These are phyloP conservation scores for Endogone sp. DNA, from an alignment of 192 early-diverging fungal genomes.

Conservation along the genomic window DNA sequence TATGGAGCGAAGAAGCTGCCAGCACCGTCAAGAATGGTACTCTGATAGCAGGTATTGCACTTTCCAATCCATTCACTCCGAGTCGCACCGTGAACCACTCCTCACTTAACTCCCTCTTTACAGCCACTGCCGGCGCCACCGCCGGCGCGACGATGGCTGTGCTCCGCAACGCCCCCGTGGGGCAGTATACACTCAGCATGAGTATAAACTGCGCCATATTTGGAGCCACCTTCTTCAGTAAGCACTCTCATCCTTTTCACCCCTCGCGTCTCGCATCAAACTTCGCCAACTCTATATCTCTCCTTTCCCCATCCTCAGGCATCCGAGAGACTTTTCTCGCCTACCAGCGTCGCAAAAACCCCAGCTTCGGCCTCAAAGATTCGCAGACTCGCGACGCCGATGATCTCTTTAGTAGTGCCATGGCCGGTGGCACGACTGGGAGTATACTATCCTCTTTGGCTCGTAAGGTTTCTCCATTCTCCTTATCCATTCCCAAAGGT, in stretches of 20 bases:
- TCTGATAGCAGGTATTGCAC: no score
- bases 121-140: slow-evolving; percentile 37
- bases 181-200: slow-evolving; percentile 34
- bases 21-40: no score
- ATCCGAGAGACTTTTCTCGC: slow-evolving; percentile 57
- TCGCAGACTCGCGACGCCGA: slow-evolving; percentile 58
- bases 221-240: slow-evolving; percentile 52
- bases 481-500: neutral
- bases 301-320: no score
- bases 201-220: slow-evolving; percentile 45
- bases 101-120: neutral
- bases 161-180: slow-evolving; percentile 39
- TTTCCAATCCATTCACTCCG: no score
- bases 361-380: slow-evolving; percentile 45
- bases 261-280: neutral
- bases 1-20: no score
- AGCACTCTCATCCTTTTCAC: neutral
- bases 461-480: slow-evolving; percentile 17
- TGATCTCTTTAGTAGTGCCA: slow-evolving; percentile 56
- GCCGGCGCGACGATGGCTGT: slow-evolving; percentile 39
- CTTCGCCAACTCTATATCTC: no score
- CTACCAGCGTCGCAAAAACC: slow-evolving; percentile 49
- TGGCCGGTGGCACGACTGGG: slow-evolving; percentile 58
- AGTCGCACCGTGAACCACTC: no score
- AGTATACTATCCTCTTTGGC: slow-evolving; percentile 46